phyloP scores from a whole-genome alignment of 371 early-diverging fungal genomes.

The Mucor indicus region DNA sequence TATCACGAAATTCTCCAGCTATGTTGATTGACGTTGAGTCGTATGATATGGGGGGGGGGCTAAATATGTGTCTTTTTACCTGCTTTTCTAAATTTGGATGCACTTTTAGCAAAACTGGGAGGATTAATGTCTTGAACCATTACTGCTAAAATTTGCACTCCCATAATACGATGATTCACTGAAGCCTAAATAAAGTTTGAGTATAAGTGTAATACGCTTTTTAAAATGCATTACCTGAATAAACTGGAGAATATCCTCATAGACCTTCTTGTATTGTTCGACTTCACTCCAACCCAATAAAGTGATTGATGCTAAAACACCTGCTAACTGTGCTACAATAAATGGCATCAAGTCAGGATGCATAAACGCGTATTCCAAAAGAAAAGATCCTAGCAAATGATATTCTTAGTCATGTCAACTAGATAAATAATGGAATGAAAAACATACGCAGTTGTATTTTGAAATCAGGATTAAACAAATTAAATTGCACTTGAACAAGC shows the following conservation, averaged over 20 bases:
- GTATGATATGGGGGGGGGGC: too few species aligned
- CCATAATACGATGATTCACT: slow-evolving; percentile 61
- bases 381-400: slow-evolving; percentile 49
- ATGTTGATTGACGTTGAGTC: too few species aligned
- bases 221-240: slow-evolving; percentile 53
- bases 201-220: too few species aligned
- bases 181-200: slow-evolving; percentile 46
- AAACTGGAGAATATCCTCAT: slow-evolving; percentile 66
- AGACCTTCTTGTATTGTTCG: slow-evolving; percentile 63
- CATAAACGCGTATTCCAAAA: slow-evolving; percentile 66
- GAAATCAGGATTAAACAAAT: slow-evolving; percentile 61
- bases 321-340: slow-evolving; percentile 64
- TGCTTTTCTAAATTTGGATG: slow-evolving; percentile 67
- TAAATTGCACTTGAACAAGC: slow-evolving; percentile 70
- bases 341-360: slow-evolving; percentile 66
- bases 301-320: slow-evolving; percentile 71
- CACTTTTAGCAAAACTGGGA: slow-evolving; percentile 58
- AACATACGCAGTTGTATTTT: slow-evolving; percentile 67
- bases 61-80: too few species aligned
- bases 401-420: not conserved
- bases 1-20: slow-evolving; percentile 83
- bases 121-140: slow-evolving; percentile 64
- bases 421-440: too few species aligned
- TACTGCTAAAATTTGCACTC: slow-evolving; percentile 58
- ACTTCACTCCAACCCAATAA: slow-evolving; percentile 82